Conservation (phyloP, 1,284 basidiomycete genomes). For the Hemileia vastatrix region DNA sequence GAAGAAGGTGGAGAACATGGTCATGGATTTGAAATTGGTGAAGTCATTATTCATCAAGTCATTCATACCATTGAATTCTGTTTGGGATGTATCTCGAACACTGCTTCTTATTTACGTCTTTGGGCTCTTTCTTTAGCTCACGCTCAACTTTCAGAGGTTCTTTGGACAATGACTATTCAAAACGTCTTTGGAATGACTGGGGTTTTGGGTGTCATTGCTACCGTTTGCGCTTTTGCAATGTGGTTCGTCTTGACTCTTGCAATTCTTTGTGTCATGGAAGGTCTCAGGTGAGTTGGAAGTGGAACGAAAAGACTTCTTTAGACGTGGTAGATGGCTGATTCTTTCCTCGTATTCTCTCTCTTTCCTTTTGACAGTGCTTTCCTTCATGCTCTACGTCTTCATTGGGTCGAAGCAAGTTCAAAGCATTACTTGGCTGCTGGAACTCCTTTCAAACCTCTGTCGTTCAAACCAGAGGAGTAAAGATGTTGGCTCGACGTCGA, state of each 20-base stretch:
- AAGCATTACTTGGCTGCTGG: conserved; percentile 89
- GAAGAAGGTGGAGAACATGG: conserved; percentile 55
- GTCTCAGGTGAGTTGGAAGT: conserved; percentile 25
- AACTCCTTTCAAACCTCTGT: too few relatives aligned
- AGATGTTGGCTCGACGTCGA: too few relatives aligned
- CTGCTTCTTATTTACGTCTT: conserved; percentile 93
- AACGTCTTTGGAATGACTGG: conserved; percentile 40
- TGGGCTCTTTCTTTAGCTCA: conserved; percentile 98
- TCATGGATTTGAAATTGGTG: conserved; percentile 71
- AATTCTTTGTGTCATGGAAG: conserved; percentile 40
- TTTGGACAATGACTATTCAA: conserved; percentile 45
- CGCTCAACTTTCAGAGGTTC: conserved; percentile 92
- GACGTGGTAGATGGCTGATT: too few relatives aligned
- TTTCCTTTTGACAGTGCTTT: too few relatives aligned
- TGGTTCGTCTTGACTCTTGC: conserved; percentile 84
- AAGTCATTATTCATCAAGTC: conserved; percentile 89
- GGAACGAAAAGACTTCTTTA: too few relatives aligned
- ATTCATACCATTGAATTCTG: conserved; percentile 99
- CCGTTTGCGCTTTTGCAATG: conserved; percentile 59
- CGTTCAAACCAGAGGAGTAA: too few relatives aligned
- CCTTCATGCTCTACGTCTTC: conserved; percentile 86
- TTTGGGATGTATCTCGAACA: conserved; percentile 95
- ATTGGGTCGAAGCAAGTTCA: conserved; percentile 88
- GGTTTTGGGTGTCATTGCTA: conserved; percentile 52
- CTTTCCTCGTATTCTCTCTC: too few relatives aligned